Base-by-base conservation (phyloP, 129 eudicot species). In the Scalesia atractyloides region DNA sequence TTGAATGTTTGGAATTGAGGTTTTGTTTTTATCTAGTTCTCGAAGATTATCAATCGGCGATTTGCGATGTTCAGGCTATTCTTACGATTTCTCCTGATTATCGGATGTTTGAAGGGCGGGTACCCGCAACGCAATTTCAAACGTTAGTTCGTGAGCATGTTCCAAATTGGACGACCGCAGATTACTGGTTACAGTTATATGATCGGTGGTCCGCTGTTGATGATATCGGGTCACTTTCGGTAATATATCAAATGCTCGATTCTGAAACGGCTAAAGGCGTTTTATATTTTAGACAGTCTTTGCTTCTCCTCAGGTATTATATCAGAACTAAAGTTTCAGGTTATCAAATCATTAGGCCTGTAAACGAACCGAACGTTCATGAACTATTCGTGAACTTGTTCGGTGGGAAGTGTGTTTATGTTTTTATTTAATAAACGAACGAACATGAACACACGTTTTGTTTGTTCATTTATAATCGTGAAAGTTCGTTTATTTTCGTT, bases 211-310 rank as follows among this genome's bases (percentile, higher is more conserved):
- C 98, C 43, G 84, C 86, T 51, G 97, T 93, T 61, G 97, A 93
- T 86, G 98, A 89, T 71, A 90, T 93, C 36, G 98, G 98, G 56
- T 94, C 98, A 12, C 90, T 94, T 51, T 94, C 98, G 17, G 98
- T 94, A 3, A 84, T 94, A n/a, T 94, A 90, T 78, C 97, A 94
- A 81, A 94, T 94, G 98, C 98, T 94, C 5, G 97, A 94, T 50
- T 90, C 98, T 52, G 97, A 90, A 86, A 79, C 98, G 16, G 89
- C 92, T 17, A 94, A 90, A 87, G 98, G 98, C 5, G 93, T 94
- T 69, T 80, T 90, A 15, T 94, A 94, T 81, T 94, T 94, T 72
- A 82, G 98, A 75, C 98, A 90, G 77, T 94, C 98, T 34, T 77
- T 94, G 71, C 97, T 94, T 79, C 98, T 94, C 58, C 85, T 94